phyloP scores from a whole-genome alignment of 257 asterid genomes.

The Salvia hispanica region DNA sequence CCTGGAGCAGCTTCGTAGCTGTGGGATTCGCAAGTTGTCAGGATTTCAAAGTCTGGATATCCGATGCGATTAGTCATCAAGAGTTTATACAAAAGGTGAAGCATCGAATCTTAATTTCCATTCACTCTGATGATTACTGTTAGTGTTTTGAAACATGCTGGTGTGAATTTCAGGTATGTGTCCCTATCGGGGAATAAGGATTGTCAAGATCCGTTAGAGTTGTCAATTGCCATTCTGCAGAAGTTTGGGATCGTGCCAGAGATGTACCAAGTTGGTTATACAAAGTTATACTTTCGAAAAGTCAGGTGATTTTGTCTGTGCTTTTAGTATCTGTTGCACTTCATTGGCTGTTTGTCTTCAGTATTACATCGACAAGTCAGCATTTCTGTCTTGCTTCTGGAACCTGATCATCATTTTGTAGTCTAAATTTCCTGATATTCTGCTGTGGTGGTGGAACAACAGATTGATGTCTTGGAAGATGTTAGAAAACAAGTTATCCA shows the following conservation, averaged over 20 bases:
- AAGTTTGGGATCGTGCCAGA: slow-evolving; percentile 74
- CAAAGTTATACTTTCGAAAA: slow-evolving; percentile 76
- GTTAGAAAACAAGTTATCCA: slow-evolving; percentile 61
- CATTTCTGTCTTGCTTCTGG: background rate
- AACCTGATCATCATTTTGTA: background rate
- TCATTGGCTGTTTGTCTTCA: background rate
- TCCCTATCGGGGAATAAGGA: slow-evolving; percentile 52
- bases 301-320: slow-evolving; percentile 63
- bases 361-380: background rate
- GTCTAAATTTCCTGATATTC: slow-evolving; percentile 26
- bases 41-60: slow-evolving; percentile 77
- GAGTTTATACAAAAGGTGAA: slow-evolving; percentile 81
- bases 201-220: slow-evolving; percentile 69
- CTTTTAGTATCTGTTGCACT: slow-evolving; percentile 19
- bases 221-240: slow-evolving; percentile 72
- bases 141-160: slow-evolving; percentile 29
- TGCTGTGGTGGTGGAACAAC: slow-evolving; percentile 33
- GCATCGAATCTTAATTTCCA: slow-evolving; percentile 20
- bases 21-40: slow-evolving; percentile 73
- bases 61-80: slow-evolving; percentile 77
- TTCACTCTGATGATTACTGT: slow-evolving; percentile 6
- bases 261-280: slow-evolving; percentile 86
- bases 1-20: slow-evolving; percentile 73
- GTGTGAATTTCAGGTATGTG: slow-evolving; percentile 60
- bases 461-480: slow-evolving; percentile 82